Base-by-base conservation (phyloP, 208 protist genomes). In the Crithidia fasciculata region DNA sequence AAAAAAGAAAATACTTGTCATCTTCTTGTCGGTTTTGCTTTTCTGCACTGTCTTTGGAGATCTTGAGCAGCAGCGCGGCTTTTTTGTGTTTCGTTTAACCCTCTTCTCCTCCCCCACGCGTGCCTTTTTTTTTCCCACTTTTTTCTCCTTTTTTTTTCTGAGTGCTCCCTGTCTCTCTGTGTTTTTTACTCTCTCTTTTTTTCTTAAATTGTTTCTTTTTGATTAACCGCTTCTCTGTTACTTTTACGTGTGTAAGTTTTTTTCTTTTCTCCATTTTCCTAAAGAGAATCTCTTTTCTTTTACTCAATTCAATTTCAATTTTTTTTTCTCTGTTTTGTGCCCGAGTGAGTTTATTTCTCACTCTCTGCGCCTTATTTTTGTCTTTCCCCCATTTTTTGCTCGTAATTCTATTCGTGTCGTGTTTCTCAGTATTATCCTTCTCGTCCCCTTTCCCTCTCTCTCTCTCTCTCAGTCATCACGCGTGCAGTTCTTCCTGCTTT, bases 371-470 rank as follows among this genome's bases (percentile, higher is more conserved):
- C 10, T n/a, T 12, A 12, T 57, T 8, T 4, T 44, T 12, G 13
- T 45, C 55, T 63, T 52, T 9, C 43, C 50, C 7, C 9, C n/a
- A 63, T n/a, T 12, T 45, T 64, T 45, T 5, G 18, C 44, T 40
- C 49, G 7, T 5, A 50, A 41, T 40, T 59, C 39, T 53, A 40
- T 64, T 28, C 28, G 28, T 28, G 28, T 28, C 28, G 28, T 28
- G 28, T 28, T 28, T 28, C 28, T 28, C 28, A 65, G 19, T 45
- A 4, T 63, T 7, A 37, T 67, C 47, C 39, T 50, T 54, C 13
- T 74, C 47, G 18, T 69, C 55, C 54, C 43, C 49, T 69, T 55
- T 60, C 28, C 28, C 28, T 28, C 28, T 28, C 28, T 28, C 28
- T 28, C 28, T 28, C 28, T 28, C 28, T 28, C 28, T 28, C 28